Evolutionary conservation across 2,329 filamentous ascomycete genomes (phyloP).

Genomic region (Thelonectria blattea): DNA sequence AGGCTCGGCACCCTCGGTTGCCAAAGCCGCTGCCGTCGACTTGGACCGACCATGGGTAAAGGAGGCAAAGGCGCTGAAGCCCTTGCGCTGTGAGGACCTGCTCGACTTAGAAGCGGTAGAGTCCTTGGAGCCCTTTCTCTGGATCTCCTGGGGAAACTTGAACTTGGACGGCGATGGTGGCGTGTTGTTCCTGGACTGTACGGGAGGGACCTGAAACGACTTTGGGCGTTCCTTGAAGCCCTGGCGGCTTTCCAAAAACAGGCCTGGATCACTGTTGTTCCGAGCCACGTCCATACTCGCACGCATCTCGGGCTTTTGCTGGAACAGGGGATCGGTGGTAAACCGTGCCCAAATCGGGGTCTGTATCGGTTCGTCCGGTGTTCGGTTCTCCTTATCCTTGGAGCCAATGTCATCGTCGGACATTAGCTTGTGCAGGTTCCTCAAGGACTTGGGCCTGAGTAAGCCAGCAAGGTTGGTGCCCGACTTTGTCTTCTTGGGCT

Average conservation of each 20-base stretch:
- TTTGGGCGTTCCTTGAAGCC: constrained; percentile 54
- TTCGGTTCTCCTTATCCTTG: constrained; percentile 84
- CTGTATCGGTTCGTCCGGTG: constrained; percentile 55
- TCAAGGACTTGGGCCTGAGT: constrained; percentile 76
- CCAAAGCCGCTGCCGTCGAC: constrained; percentile 42
- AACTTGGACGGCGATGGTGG: constrained; percentile 33
- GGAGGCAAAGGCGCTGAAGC: constrained; percentile 48
- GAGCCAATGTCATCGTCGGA: constrained; percentile 58
- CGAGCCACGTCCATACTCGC: constrained; percentile 36
- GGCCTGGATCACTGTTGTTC: constrained; percentile 28
- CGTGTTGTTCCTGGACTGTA: constrained; percentile 31
- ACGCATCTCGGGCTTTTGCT: constrained; percentile 29
- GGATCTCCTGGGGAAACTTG: constrained; percentile 27
- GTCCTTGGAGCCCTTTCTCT: constrained; percentile 37
- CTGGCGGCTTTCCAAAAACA: constrained; percentile 29
- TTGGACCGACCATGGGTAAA: constrained; percentile 48
- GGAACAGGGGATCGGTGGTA: constrained; percentile 38
- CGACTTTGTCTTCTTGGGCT: constrained; percentile 82
- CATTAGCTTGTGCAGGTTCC: constrained; percentile 63
- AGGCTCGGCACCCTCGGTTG: constrained; percentile 52
- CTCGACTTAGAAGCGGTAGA: constrained; percentile 35
- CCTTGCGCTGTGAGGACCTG: constrained; percentile 50
- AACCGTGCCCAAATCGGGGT: constrained; percentile 87
- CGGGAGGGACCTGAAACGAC: constrained; percentile 52
- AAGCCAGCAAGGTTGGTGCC: constrained; percentile 81